Conservation (phyloP, 805 yeast species). For the Hyphopichia homilentoma region DNA sequence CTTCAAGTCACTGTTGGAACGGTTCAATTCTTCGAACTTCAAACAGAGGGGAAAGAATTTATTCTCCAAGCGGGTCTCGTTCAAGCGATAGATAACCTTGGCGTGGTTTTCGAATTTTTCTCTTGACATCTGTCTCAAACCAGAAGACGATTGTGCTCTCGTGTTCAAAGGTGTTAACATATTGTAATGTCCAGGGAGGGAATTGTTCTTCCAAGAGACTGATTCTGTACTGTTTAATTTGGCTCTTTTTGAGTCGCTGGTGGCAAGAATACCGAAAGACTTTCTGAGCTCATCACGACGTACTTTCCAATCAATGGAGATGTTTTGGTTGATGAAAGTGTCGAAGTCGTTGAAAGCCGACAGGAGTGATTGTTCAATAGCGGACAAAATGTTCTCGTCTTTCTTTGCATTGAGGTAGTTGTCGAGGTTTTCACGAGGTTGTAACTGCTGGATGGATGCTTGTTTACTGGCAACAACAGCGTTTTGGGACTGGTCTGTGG, state of each 20-base stretch:
- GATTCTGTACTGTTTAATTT: slow-evolving; percentile 16
- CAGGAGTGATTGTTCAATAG: slow-evolving; percentile 76
- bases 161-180: slow-evolving; percentile 29
- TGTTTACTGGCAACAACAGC: not conserved
- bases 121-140: slow-evolving; percentile 34
- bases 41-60: slow-evolving; percentile 54
- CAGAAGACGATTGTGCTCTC: slow-evolving; percentile 8
- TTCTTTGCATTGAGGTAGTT: slow-evolving; percentile 63
- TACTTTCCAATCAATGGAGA: slow-evolving; percentile 80
- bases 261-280: slow-evolving; percentile 52
- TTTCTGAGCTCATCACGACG: slow-evolving; percentile 72
- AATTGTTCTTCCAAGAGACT: slow-evolving; percentile 34
- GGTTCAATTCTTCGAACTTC: slow-evolving; percentile 58
- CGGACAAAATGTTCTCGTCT: slow-evolving; percentile 75
- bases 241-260: slow-evolving; percentile 2
- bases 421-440: slow-evolving; percentile 42
- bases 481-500: slow-evolving; percentile 1
- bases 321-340: slow-evolving; percentile 62
- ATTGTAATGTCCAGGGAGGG: slow-evolving; percentile 27
- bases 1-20: slow-evolving; percentile 54
- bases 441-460: not conserved
- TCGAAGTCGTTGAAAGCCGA: slow-evolving; percentile 84
- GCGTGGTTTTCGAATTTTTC: slow-evolving; percentile 75
- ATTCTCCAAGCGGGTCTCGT: slow-evolving; percentile 58
- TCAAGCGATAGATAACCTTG: slow-evolving; percentile 62